phyloP scores from a whole-genome alignment of 345 rosid species.

The Geranium brycei region DNA sequence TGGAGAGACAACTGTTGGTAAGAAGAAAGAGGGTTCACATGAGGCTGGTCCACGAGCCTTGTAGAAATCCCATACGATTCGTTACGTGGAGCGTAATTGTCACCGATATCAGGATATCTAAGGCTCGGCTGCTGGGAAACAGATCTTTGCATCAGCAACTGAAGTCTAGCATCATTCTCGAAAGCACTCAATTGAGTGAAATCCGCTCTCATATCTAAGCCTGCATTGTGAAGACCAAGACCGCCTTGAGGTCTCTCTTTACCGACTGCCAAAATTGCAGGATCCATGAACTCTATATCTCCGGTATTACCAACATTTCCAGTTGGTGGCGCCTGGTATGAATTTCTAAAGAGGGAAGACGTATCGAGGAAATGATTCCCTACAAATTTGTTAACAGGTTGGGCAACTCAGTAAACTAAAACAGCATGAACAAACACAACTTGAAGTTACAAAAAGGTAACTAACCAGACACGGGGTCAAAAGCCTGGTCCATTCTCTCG shows the following conservation, averaged over 20 bases:
- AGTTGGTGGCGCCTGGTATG: constrained; percentile 9
- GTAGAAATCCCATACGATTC: constrained; percentile 19
- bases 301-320: constrained; percentile 14
- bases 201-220: constrained; percentile 22
- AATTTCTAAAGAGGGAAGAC: constrained; percentile 10
- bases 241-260: constrained; percentile 19
- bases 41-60: constrained; percentile 20
- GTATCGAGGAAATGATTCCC: constrained; percentile 22
- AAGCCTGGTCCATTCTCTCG: constrained; percentile 38
- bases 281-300: constrained; percentile 36
- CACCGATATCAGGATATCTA: constrained; percentile 15
- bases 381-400: constrained; percentile 11
- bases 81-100: constrained; percentile 16
- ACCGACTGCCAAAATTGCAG: constrained; percentile 36
- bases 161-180: constrained; percentile 25
- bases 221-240: constrained; percentile 16
- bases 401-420: background rate
- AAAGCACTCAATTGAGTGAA: constrained; percentile 14
- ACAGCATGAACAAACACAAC: background rate
- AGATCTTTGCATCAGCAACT: constrained; percentile 23
- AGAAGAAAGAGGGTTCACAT: constrained; percentile 15
- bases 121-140: constrained; percentile 25
- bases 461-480: constrained; percentile 43
- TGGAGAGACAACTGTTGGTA: constrained; percentile 20
- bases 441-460: background rate